Base-by-base conservation (phyloP, 495 filamentous ascomycete genomes). In the Penicillium subrubescens region DNA sequence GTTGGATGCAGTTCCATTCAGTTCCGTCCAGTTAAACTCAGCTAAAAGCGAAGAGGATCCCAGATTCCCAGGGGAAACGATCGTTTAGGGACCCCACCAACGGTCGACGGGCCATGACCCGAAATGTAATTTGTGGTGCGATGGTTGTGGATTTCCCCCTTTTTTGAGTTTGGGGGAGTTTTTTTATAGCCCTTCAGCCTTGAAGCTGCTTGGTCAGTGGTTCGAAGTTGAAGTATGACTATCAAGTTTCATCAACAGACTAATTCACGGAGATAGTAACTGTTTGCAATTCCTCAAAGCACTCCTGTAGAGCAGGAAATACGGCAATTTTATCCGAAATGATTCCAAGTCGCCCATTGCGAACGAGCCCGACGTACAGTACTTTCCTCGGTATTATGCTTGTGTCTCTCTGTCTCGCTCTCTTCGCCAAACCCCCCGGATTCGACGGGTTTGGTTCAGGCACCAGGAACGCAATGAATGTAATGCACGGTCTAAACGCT, bases 81-180 rank as follows among this genome's bases (percentile, higher is more conserved):
- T 68, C 65, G 60, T 59, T 59, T 63, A 51, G 23, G 61, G 56
- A 27, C 25, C 63, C 65, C 70, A 65, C 68, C 58, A 62, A 69
- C 67, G 54, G 67, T 67, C 57, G 56, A 66, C 65, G 61, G 61
- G 44, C 52, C 39, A 43, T 3, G 33, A 14, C 55, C 46, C 59
- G 52, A 34, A 46, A 31, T 11, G 35, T 12, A 1, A 5, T 52
- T 52, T 31, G 6, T 27, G 46, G 23, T 27, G 25, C 25, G 25
- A 51, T 25, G 21, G 48, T 29, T 51, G 10, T 48, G 27, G 4
- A 5, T 4, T 50, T 57, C 53, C 56, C 35, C 41, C 54, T 63
- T 66, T 66, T 66, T 66, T 60, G 46, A 23, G 35, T 31, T 31
- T 15, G 25, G 5, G 48, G 23, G 27, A 10, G 41, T 19, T 46